Base-by-base conservation (phyloP, 2,329 filamentous ascomycete species). In the Pseudocercospora musae region DNA sequence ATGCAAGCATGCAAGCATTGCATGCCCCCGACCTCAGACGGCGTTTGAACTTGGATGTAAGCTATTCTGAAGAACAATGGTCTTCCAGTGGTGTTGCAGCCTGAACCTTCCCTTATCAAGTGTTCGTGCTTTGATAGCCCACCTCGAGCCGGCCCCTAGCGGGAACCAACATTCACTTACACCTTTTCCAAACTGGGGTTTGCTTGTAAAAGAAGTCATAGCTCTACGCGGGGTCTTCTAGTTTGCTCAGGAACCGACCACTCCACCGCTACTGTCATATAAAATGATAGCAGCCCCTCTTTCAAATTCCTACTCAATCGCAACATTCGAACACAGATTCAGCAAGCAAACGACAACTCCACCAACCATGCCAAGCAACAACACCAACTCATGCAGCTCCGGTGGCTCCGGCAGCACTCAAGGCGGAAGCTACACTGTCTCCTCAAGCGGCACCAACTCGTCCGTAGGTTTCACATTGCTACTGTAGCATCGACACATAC, bases 361-460 rank as follows among this genome's bases (percentile, higher is more conserved):
- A 49, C 9, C 15, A 44, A 62, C 11, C 46, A 65, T 62, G 60
- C 53, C 63, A 54, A 62, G 60, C 53, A 31, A 65, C 46, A 58
- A 55, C 53, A 59, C 56, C 27, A 62, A 49, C 56, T 62, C 57
- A 29, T 33, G 53, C 59, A 57, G 62, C 56, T 58, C 57, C 37
- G 53, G 60, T 52, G 53, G 60, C 56, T 58, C 42, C 57, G 60
- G 63, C 29, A 60, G 58, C 27, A 49, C 52, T 13, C 69, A 74
- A 64, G 77, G 75, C 54, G 87, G 87, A 72, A 64, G 68, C 54
- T 83, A 81, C 71, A 71, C 69, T 20, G 69, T 77, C 66, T 81
- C 69, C 27, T 71, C 75, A 64, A 78, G 75, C 59, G 87, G 88
- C 72, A 87, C 83, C 74, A 90, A 90, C 77, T 84, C 75, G 75